Conservation (phyloP, 306 rosid species). For the Inga oerstediana region DNA sequence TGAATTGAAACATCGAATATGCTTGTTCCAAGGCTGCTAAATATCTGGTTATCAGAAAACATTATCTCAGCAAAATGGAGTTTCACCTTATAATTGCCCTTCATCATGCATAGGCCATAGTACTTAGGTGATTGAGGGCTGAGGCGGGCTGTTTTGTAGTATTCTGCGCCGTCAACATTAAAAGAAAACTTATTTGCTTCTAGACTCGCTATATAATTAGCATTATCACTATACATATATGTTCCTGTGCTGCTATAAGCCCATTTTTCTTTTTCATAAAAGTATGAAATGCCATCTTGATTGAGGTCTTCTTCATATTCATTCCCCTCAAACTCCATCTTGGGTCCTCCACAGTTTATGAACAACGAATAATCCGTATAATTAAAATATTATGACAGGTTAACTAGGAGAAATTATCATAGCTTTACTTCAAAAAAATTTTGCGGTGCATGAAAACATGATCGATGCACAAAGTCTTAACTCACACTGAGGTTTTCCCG, state of each 20-base stretch:
- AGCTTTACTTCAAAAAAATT: neutral
- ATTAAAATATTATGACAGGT: slow-evolving; percentile 11
- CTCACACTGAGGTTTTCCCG: slow-evolving; percentile 55
- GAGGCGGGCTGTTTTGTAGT: neutral
- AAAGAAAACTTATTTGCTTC: neutral
- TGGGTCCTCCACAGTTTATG: slow-evolving; percentile 45
- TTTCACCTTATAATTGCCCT: slow-evolving; percentile 68
- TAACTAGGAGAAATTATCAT: neutral
- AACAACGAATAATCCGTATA: slow-evolving; percentile 43
- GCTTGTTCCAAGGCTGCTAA: slow-evolving; percentile 55
- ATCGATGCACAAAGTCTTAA: neutral
- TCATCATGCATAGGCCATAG: slow-evolving; percentile 67
- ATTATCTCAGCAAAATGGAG: slow-evolving; percentile 81
- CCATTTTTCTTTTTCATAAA: slow-evolving; percentile 41
- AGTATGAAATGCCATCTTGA: slow-evolving; percentile 41
- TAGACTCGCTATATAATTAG: slow-evolving; percentile 20
- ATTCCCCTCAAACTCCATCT: slow-evolving; percentile 28
- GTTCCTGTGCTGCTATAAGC: slow-evolving; percentile 74
- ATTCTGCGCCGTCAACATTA: neutral
- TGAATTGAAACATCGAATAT: slow-evolving; percentile 77
- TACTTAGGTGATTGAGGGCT: slow-evolving; percentile 56
- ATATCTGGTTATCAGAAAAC: slow-evolving; percentile 46
- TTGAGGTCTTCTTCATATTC: slow-evolving; percentile 51
- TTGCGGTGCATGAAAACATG: slow-evolving; percentile 19
- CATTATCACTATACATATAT: neutral